Conservation (phyloP, 2,329 filamentous ascomycete species). For the Talaromyces marneffei region DNA sequence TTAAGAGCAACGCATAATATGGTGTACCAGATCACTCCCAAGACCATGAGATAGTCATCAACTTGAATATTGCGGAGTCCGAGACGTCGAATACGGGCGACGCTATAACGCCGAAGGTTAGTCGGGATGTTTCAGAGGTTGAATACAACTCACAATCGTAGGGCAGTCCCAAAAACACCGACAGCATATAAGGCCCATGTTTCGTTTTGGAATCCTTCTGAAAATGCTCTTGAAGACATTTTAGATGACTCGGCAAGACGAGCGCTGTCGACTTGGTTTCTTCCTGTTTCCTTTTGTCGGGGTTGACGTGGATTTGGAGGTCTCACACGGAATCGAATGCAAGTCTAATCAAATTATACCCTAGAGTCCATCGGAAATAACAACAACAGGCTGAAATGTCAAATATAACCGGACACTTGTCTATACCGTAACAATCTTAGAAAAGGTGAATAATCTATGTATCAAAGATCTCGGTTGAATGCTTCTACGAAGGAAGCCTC, state of each 20-base stretch:
- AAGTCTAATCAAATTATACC: neutral
- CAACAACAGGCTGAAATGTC: neutral
- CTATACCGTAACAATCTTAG: neutral
- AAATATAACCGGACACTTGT: neutral
- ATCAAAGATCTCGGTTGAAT: neutral
- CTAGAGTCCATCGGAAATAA: neutral
- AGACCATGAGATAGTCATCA: constrained; percentile 54
- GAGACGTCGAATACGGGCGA: constrained; percentile 36
- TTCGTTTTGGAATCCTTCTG: constrained; percentile 27
- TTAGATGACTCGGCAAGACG: neutral
- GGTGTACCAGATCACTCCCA: constrained; percentile 52
- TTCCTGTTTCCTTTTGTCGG: neutral
- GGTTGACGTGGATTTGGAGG: neutral
- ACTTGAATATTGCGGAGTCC: constrained; percentile 47
- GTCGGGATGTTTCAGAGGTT: too few relatives aligned
- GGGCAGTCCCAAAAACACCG: constrained; percentile 31
- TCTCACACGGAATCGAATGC: neutral
- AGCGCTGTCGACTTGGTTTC: neutral
- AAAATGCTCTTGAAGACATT: constrained; percentile 21
- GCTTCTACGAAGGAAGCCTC: neutral
- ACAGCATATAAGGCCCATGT: constrained; percentile 40
- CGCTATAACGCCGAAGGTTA: constrained; percentile 18
- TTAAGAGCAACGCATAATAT: constrained; percentile 52
- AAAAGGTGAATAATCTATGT: neutral
- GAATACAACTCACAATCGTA: constrained; percentile 37